Percentiles rank a stretch among this genome's conserved stretches.
Evolutionary conservation across 148 eudicot genomes (phyloP).

Genomic region (Drosera capensis): DNA sequence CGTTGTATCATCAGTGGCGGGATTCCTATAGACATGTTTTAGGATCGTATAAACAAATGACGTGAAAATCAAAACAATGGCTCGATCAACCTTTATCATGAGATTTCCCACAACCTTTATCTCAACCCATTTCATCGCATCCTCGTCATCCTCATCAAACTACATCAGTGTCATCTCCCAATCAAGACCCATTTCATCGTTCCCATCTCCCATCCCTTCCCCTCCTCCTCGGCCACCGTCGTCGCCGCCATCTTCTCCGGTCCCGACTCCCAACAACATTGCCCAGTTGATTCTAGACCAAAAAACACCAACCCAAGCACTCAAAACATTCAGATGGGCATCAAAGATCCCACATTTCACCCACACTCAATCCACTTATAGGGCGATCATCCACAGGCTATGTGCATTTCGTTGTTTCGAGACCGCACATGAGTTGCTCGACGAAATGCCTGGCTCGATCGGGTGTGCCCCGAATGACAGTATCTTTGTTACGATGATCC

Average conservation of each 20-base stretch:
- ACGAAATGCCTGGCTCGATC: constrained; percentile 78
- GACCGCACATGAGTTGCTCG: constrained; percentile 38
- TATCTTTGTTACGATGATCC: constrained; percentile 51
- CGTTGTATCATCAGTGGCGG: too few species aligned
- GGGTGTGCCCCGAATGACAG: constrained; percentile 68
- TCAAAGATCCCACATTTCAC: constrained; percentile 57
- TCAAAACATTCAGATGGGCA: constrained; percentile 90
- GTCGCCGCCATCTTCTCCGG: constrained; percentile 14
- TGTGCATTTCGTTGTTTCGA: constrained; percentile 65
- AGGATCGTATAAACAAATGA: too few species aligned
- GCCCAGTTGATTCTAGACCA: constrained; percentile 58
- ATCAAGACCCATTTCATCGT: constrained; percentile 25
- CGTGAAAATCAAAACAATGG: too few species aligned
- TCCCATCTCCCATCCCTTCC: constrained; percentile 1
- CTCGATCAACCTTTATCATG: too few species aligned
- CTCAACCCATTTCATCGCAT: too few species aligned
- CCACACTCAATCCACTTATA: constrained; percentile 59
- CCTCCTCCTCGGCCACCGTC: constrained; percentile 11
- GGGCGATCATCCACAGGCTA: constrained; percentile 63
- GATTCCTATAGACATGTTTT: too few species aligned
- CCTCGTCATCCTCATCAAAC: too few species aligned
- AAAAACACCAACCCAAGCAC: constrained; percentile 41
- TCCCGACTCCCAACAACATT: constrained; percentile 56
- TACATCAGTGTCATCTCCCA: constrained; percentile 11
- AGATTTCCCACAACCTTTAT: too few species aligned